Conservation (phyloP, 148 eudicot genomes). For the Fagopyrum esculentum region DNA sequence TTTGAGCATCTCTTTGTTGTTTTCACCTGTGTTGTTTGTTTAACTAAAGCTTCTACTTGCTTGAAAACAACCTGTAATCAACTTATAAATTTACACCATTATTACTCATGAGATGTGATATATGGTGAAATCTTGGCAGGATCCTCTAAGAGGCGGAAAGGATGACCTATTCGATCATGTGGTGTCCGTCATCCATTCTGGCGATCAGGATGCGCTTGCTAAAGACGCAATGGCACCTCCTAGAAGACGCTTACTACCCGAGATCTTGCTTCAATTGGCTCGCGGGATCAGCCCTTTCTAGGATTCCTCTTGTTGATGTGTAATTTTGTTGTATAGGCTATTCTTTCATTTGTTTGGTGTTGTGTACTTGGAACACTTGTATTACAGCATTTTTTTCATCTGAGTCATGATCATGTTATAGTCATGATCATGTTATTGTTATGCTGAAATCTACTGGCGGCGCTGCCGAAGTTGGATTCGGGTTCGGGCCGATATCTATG, state of each 20-base stretch:
- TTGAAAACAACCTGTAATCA: no score
- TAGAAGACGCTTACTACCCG: slow-evolving; percentile 71
- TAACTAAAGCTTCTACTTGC: no score
- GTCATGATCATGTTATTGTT: no score
- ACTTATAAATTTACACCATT: background rate
- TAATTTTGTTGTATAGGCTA: slow-evolving; percentile 1
- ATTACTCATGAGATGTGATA: slow-evolving; percentile 2
- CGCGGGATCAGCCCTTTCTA: slow-evolving; percentile 79
- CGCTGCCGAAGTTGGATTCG: no score
- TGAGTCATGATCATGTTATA: no score
- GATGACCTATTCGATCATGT: slow-evolving; percentile 70
- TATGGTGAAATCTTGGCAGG: slow-evolving; percentile 28
- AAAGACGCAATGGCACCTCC: slow-evolving; percentile 73
- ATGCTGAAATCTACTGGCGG: no score
- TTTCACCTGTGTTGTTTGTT: no score
- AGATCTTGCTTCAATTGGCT: slow-evolving; percentile 61
- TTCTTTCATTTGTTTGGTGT: slow-evolving; percentile 13
- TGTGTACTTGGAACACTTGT: background rate
- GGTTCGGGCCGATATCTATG: no score
- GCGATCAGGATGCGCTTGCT: slow-evolving; percentile 71
- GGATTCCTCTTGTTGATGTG: slow-evolving; percentile 6
- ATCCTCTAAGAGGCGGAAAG: slow-evolving; percentile 89
- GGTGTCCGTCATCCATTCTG: slow-evolving; percentile 53
- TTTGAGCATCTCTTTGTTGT: background rate
- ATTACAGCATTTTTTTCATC: background rate